Evolutionary conservation across 306 rosid species (phyloP).

Genomic region (Lupinus albus): DNA sequence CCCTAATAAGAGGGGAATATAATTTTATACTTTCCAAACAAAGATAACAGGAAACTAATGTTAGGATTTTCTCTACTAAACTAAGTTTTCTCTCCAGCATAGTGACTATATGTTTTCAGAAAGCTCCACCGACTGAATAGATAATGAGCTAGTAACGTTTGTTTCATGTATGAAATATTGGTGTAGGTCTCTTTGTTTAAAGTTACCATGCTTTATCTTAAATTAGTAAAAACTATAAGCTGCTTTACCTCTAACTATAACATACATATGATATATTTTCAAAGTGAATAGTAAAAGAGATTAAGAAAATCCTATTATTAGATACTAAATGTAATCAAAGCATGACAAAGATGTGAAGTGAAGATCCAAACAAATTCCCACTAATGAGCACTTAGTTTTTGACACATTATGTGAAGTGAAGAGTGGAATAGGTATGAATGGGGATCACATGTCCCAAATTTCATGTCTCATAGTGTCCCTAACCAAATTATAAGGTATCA

Average conservation of each 20-base stretch:
- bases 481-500: too few relatives aligned
- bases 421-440: too few relatives aligned
- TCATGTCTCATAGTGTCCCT: too few relatives aligned
- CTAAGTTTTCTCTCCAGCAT: constrained; percentile 1
- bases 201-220: background rate
- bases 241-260: constrained; percentile 12
- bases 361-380: too few relatives aligned
- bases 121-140: constrained; percentile 26
- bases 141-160: constrained; percentile 34
- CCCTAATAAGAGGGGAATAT: background rate
- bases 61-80: background rate
- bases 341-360: constrained; percentile 40
- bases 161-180: constrained; percentile 12
- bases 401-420: too few relatives aligned
- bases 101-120: constrained; percentile 1
- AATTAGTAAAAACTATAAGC: constrained; percentile 18
- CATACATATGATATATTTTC: constrained; percentile 19
- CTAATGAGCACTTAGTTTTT: too few relatives aligned
- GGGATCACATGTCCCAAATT: too few relatives aligned
- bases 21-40: constrained; percentile 20
- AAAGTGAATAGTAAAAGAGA: constrained; percentile 30
- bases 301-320: constrained; percentile 1
- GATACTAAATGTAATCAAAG: constrained; percentile 37
- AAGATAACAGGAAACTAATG: background rate
- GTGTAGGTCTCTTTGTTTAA: constrained; percentile 14